These are phyloP conservation scores for Fraxinus quadrangulata DNA, from an alignment of 257 asterid species.

Conservation along the genomic window DNA sequence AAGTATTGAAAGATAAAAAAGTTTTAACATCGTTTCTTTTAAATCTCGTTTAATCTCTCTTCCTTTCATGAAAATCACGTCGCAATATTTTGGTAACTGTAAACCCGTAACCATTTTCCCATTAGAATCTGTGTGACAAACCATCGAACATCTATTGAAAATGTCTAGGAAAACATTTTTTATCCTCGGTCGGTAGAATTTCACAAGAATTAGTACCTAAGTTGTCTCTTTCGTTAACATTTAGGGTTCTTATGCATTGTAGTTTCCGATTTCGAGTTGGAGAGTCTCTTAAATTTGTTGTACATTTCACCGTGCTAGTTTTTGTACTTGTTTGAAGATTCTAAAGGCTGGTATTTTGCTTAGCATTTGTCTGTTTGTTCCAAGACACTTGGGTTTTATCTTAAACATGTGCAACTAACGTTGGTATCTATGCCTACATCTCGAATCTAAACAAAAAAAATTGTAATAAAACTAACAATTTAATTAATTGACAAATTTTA, in stretches of 20 bases:
- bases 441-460: background rate
- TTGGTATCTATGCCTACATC: background rate
- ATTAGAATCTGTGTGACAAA: background rate
- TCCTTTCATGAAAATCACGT: no score
- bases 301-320: background rate
- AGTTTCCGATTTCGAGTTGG: background rate
- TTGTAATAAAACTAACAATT: background rate
- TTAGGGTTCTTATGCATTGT: background rate
- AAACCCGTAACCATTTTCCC: background rate
- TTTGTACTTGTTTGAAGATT: background rate
- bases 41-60: no score
- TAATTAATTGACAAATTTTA: background rate
- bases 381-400: background rate
- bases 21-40: no score
- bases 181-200: background rate
- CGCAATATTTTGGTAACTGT: background rate
- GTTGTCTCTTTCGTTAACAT: background rate
- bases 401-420: slow-evolving; percentile 1
- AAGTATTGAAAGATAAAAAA: no score
- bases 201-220: background rate
- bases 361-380: background rate
- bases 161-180: background rate
- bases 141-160: no score
- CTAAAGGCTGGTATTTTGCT: background rate
- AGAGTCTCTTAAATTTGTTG: background rate